These are phyloP conservation scores for Baorangia bicolor DNA, from an alignment of 768 basidiomycete genomes.

Conservation along the genomic window DNA sequence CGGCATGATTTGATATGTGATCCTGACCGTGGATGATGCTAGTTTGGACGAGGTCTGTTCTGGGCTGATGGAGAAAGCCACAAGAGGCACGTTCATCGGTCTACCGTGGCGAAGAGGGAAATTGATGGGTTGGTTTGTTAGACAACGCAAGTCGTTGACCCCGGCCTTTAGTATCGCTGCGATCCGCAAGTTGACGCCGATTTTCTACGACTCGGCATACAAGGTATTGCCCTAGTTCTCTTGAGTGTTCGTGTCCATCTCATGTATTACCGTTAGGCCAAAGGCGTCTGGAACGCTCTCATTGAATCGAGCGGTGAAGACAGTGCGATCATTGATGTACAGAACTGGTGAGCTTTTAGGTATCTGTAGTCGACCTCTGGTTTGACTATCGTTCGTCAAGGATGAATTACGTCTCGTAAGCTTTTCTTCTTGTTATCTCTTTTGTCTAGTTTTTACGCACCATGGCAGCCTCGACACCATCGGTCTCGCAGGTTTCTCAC, in stretches of 20 bases:
- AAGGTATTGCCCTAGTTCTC: constrained; percentile 11
- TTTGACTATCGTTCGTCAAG: constrained; percentile 2
- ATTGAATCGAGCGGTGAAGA: constrained; percentile 20
- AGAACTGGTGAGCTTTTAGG: constrained; percentile 28
- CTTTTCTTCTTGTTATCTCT: background rate
- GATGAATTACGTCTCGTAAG: constrained; percentile 38
- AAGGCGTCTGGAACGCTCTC: constrained; percentile 31
- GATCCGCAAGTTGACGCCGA: constrained; percentile 20
- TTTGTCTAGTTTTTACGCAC: background rate
- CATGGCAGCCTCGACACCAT: constrained; percentile 49
- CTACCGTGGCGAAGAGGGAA: background rate
- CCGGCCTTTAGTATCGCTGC: constrained; percentile 27
- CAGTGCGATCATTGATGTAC: constrained; percentile 37
- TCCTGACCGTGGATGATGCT: background rate
- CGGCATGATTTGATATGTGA: too few relatives aligned
- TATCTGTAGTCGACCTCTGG: background rate
- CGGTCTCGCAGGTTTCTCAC: constrained; percentile 60
- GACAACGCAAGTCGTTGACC: constrained; percentile 28
- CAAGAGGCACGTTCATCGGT: constrained; percentile 29
- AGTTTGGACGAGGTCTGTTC: constrained; percentile 32
- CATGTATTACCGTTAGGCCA: constrained; percentile 18
- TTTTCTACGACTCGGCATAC: constrained; percentile 31
- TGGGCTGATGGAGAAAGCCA: constrained; percentile 43
- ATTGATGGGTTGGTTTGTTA: background rate
- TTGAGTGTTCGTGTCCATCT: background rate